Conservation (phyloP, 2,329 filamentous ascomycete species). For the Fusarium buxicola region DNA sequence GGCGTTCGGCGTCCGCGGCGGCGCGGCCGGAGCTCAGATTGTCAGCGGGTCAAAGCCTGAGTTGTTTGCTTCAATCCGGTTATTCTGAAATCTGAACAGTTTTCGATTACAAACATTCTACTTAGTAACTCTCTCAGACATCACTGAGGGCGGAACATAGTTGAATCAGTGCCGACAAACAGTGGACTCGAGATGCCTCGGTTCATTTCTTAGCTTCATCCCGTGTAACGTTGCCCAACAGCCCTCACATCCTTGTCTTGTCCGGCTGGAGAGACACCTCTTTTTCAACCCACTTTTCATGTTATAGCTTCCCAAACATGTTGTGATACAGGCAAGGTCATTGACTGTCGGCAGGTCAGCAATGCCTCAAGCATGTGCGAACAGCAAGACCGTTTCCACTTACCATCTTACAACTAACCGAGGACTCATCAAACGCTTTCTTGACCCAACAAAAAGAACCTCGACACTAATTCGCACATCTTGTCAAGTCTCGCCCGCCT, state of each 20-base stretch:
- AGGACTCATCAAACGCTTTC: slow-evolving; percentile 16
- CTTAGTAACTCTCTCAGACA: background rate
- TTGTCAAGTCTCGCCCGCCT: background rate
- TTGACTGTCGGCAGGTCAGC: background rate
- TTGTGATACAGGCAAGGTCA: background rate
- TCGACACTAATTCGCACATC: background rate
- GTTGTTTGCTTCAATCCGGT: background rate
- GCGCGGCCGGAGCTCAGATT: background rate
- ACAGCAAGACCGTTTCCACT: background rate
- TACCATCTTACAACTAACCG: background rate
- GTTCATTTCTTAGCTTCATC: slow-evolving; percentile 6
- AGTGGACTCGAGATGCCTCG: slow-evolving; percentile 22
- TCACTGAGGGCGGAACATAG: slow-evolving; percentile 2
- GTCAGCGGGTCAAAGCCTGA: background rate
- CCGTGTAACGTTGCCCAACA: background rate
- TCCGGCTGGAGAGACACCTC: background rate
- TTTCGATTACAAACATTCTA: background rate
- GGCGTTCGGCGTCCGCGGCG: slow-evolving; percentile 5
- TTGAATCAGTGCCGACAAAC: too few relatives aligned
- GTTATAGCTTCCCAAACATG: background rate
- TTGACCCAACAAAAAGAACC: background rate
- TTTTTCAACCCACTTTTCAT: background rate
- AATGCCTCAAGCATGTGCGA: background rate
- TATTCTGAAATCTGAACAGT: background rate
- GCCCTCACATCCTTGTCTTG: slow-evolving; percentile 2